These are phyloP conservation scores for Prunus armeniaca DNA, from an alignment of 306 rosid genomes.

Conservation along the genomic window DNA sequence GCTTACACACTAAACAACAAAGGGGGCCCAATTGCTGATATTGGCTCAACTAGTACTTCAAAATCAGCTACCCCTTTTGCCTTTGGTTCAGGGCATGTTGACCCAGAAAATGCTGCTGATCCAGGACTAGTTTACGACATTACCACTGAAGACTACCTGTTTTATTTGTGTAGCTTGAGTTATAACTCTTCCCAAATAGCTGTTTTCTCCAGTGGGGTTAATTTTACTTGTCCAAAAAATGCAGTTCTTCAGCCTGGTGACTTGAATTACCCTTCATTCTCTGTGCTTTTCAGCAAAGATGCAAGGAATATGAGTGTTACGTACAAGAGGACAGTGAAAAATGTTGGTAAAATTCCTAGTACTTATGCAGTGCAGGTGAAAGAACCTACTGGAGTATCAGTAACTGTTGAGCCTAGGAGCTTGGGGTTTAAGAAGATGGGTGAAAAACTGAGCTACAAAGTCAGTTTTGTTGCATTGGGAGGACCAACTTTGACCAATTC, in stretches of 20 bases:
- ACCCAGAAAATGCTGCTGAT: conserved; percentile 63
- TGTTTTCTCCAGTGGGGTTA: conserved; percentile 31
- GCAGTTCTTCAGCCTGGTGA: conserved; percentile 36
- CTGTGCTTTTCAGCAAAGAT: conserved; percentile 34
- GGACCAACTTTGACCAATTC: conserved; percentile 17
- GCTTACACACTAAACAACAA: conserved; percentile 52
- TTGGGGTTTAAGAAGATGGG: conserved; percentile 43
- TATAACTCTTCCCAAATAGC: conserved; percentile 54
- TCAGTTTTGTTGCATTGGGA: conserved; percentile 37
- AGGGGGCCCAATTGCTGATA: conserved; percentile 40
- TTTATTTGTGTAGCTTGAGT: conserved; percentile 56
- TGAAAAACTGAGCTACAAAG: conserved; percentile 50
- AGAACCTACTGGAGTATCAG: conserved; percentile 44
- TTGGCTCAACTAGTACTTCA: conserved; percentile 14
- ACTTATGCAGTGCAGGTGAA: conserved; percentile 47
- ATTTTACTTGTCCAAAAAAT: conserved; percentile 34
- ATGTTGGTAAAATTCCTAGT: conserved; percentile 49
- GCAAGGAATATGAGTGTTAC: conserved; percentile 29
- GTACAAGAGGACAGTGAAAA: conserved; percentile 54
- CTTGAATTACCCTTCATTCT: conserved; percentile 72
- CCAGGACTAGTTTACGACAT: conserved; percentile 72
- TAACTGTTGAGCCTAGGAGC: conserved; percentile 42
- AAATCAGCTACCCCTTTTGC: conserved; percentile 53
- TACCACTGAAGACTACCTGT: conserved; percentile 38
- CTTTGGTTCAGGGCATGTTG: conserved; percentile 68